Evolutionary conservation across 106 monocot genomes (phyloP).

Genomic region (Ottelia alismoides): DNA sequence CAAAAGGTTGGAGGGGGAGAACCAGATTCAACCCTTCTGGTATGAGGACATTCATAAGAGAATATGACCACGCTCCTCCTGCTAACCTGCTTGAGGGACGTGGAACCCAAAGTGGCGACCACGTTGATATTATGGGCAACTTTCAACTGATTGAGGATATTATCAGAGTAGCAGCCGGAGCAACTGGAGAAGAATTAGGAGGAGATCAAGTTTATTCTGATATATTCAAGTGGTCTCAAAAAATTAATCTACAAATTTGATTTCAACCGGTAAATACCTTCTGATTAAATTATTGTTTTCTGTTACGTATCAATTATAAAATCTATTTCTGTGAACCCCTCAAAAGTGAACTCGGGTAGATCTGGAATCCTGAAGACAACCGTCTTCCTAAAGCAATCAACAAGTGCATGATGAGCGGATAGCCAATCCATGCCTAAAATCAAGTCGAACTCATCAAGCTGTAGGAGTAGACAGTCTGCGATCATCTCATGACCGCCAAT

Average conservation of each 20-base stretch:
- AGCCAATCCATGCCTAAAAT: too few species aligned
- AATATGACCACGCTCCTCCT: slow-evolving; percentile 87
- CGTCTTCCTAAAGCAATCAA: too few species aligned
- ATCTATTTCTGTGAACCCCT: too few species aligned
- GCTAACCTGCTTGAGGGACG: slow-evolving; percentile 79
- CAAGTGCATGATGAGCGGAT: too few species aligned
- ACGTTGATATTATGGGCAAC: slow-evolving; percentile 99
- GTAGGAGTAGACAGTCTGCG: too few species aligned
- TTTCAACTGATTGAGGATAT: slow-evolving; percentile 94
- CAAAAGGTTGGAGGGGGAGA: slow-evolving; percentile 89
- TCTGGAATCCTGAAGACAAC: too few species aligned
- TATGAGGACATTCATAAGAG: slow-evolving; percentile 68
- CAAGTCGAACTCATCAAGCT: too few species aligned
- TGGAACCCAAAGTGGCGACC: slow-evolving; percentile 94
- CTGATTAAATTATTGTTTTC: not conserved
- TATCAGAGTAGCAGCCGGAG: slow-evolving; percentile 89
- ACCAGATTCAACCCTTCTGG: slow-evolving; percentile 92
- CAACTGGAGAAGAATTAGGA: slow-evolving; percentile 81
- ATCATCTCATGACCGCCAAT: too few species aligned
- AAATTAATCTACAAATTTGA: slow-evolving; percentile 66
- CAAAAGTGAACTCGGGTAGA: too few species aligned
- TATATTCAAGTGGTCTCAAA: slow-evolving; percentile 96
- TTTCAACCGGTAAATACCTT: slow-evolving; percentile 10
- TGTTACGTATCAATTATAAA: too few species aligned
- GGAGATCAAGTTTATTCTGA: slow-evolving; percentile 87